A percentile compares a stretch with the other conserved stretches of the same genome.
Conservation (phyloP, 768 basidiomycete species). For the Royoungia palumana region DNA sequence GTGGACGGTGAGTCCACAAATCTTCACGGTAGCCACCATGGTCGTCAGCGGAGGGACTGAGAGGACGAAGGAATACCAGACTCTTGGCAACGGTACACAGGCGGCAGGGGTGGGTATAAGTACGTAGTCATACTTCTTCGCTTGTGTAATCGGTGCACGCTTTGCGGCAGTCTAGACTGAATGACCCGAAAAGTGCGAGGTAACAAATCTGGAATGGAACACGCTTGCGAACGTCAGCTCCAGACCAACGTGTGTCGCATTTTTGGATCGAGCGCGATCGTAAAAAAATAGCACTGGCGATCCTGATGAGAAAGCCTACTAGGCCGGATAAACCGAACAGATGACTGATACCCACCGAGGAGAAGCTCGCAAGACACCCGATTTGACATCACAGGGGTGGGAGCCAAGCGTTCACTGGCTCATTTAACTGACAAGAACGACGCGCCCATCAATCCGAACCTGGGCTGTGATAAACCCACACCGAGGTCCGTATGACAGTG, state of each 20-base stretch:
- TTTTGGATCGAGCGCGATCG: too few relatives aligned
- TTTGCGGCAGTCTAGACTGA: not conserved
- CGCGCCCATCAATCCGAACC: too few relatives aligned
- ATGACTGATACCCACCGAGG: too few relatives aligned
- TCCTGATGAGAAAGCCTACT: too few relatives aligned
- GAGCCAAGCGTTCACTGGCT: too few relatives aligned
- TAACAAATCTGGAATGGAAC: not conserved
- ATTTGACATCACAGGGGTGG: too few relatives aligned
- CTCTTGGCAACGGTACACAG: not conserved
- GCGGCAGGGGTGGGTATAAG: not conserved
- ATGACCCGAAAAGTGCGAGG: not conserved
- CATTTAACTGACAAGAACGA: too few relatives aligned
- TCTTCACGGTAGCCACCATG: conserved; percentile 14
- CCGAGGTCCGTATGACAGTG: too few relatives aligned
- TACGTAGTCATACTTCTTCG: not conserved
- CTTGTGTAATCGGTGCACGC: not conserved
- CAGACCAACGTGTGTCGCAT: conserved; percentile 6
- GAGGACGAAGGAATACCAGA: not conserved
- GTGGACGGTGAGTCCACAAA: conserved; percentile 19
- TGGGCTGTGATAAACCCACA: too few relatives aligned
- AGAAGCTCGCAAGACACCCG: too few relatives aligned
- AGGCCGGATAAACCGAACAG: too few relatives aligned
- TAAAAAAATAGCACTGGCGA: too few relatives aligned
- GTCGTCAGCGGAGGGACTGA: not conserved
- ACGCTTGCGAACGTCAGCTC: not conserved